Evolutionary conservation across 352 stramenopile genomes (phyloP).

Genomic region (Globisporangium middletonii): DNA sequence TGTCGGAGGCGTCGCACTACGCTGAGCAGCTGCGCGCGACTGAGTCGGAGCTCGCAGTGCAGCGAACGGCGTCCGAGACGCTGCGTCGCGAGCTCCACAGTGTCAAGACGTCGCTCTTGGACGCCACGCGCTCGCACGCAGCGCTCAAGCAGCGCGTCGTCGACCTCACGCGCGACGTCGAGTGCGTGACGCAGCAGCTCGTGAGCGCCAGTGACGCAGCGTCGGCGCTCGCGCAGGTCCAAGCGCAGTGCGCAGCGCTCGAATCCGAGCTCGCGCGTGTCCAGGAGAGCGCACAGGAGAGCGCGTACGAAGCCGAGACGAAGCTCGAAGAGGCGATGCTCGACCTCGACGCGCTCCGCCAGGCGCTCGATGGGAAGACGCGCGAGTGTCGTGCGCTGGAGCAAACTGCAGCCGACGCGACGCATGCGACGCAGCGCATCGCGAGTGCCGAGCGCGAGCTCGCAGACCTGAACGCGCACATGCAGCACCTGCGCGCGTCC

Average conservation of each 20-base stretch:
- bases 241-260: conserved; percentile 14
- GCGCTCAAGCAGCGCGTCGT: conserved; percentile 4
- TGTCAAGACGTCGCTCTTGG: neutral
- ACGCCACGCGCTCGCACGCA: neutral
- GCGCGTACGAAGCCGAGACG: conserved; percentile 44
- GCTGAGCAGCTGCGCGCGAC: conserved; percentile 22
- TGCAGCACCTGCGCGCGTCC: conserved; percentile 28
- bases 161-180: conserved; percentile 4
- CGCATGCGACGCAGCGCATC: conserved; percentile 17
- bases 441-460: conserved; percentile 33
- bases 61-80: conserved; percentile 9
- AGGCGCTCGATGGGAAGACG: conserved; percentile 22
- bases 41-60: conserved; percentile 22
- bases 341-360: conserved; percentile 27
- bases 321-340: conserved; percentile 51
- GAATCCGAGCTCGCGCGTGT: conserved; percentile 60
- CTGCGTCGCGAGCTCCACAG: conserved; percentile 4
- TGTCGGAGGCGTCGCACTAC: conserved; percentile 27
- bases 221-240: neutral
- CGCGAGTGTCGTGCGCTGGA: conserved; percentile 21
- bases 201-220: neutral
- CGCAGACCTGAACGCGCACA: conserved; percentile 22
- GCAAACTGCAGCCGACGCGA: conserved; percentile 9
- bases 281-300: conserved; percentile 52
- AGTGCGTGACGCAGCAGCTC: conserved; percentile 10